A percentile compares a stretch with the other conserved stretches of the same genome.
These are phyloP conservation scores for Xylaria sp. DNA, from an alignment of 2,329 filamentous ascomycete species.

Conservation along the genomic window DNA sequence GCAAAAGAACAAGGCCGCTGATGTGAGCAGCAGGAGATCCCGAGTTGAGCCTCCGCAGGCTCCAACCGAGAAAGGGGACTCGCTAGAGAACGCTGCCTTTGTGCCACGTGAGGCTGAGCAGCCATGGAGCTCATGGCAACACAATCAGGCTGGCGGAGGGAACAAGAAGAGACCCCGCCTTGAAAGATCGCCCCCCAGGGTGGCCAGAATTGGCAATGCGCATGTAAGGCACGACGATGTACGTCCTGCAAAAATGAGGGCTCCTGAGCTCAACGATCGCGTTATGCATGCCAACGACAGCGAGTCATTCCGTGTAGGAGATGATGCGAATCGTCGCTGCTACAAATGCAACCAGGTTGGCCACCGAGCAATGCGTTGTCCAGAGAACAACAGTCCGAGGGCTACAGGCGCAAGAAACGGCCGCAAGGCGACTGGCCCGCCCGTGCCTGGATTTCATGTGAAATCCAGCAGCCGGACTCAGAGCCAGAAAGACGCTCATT, in stretches of 20 bases:
- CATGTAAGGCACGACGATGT: not conserved
- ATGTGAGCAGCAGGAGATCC: too few species aligned
- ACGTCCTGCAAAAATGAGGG: not conserved
- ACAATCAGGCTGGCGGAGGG: not conserved
- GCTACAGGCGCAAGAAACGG: not conserved
- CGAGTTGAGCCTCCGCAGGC: not conserved
- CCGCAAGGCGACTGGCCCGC: not conserved
- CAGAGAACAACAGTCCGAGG: not conserved
- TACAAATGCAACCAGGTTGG: not conserved
- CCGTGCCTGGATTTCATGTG: not conserved
- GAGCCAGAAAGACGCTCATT: too few species aligned
- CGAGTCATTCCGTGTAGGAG: not conserved
- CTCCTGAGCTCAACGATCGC: not conserved
- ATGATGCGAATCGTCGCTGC: not conserved
- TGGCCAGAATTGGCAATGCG: not conserved
- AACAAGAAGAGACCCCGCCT: not conserved
- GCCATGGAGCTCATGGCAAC: not conserved
- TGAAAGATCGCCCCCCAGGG: not conserved
- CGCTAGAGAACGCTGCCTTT: not conserved
- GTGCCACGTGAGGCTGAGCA: not conserved
- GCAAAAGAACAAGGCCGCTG: too few species aligned
- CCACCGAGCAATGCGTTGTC: not conserved
- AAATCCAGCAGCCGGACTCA: too few species aligned
- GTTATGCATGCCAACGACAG: not conserved
- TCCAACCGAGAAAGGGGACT: not conserved